These are phyloP conservation scores for Pelagophyceae sp. DNA, from an alignment of 352 stramenopile species.

Conservation along the genomic window DNA sequence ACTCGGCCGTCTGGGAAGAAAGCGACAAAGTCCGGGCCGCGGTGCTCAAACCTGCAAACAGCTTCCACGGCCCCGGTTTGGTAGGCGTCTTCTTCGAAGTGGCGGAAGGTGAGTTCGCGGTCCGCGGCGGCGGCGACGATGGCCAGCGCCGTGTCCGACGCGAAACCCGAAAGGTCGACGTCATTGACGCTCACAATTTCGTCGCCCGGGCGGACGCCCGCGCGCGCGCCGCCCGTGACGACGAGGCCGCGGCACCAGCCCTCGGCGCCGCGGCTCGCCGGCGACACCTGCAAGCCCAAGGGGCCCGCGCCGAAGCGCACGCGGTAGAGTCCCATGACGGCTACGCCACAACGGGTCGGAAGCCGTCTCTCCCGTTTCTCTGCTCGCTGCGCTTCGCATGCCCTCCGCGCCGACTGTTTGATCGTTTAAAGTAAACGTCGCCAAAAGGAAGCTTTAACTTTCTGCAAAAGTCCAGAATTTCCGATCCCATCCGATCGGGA, in stretches of 20 bases:
- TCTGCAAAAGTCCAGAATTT: too few relatives aligned
- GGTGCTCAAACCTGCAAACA: background rate
- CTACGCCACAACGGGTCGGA: too few relatives aligned
- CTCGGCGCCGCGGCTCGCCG: background rate
- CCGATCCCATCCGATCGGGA: too few relatives aligned
- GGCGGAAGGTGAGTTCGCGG: background rate
- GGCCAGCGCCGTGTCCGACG: background rate
- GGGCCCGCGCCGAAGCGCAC: background rate
- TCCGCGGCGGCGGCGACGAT: background rate
- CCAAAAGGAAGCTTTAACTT: too few relatives aligned
- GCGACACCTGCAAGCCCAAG: background rate
- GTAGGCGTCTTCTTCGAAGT: background rate
- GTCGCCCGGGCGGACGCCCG: background rate
- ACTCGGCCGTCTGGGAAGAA: background rate
- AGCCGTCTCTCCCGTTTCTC: too few relatives aligned
- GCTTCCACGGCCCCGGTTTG: background rate
- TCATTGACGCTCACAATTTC: background rate
- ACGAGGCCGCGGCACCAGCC: background rate
- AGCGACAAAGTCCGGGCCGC: background rate
- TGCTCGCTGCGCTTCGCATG: too few relatives aligned
- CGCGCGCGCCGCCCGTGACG: background rate
- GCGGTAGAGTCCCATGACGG: too few relatives aligned
- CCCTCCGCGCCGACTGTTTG: too few relatives aligned
- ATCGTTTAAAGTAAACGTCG: too few relatives aligned
- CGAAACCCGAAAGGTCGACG: background rate